Evolutionary conservation across 1,139 yeast species (phyloP).

Genomic region (Hemisphaericaspora subhashii): DNA sequence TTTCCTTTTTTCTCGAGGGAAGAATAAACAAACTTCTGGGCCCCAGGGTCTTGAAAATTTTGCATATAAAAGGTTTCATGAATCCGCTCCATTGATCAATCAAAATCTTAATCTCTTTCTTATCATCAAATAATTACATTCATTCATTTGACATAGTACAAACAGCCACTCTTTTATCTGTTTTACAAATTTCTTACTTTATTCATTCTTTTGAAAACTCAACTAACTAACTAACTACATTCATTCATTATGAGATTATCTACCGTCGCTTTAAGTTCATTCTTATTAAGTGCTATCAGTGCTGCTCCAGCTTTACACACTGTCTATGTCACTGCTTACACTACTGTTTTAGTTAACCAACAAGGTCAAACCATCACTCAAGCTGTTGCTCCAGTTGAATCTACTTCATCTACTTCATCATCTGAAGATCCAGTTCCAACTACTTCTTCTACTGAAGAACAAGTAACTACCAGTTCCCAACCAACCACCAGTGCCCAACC

Average conservation of each 20-base stretch:
- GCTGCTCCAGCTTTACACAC: slow-evolving; percentile 24
- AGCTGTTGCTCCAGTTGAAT: slow-evolving; percentile 9
- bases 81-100: neutral
- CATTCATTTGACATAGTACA: neutral
- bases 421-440: slow-evolving; percentile 17
- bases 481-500: too few species aligned
- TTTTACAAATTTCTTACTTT: slow-evolving; percentile 1
- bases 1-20: too few species aligned
- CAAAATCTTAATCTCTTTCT: neutral
- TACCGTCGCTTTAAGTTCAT: slow-evolving; percentile 12
- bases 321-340: slow-evolving; percentile 17
- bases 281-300: slow-evolving; percentile 13
- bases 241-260: slow-evolving; percentile 20
- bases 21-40: too few species aligned
- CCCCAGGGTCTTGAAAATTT: neutral
- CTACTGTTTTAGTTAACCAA: slow-evolving; percentile 18
- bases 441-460: slow-evolving; percentile 11
- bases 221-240: slow-evolving; percentile 4
- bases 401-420: slow-evolving; percentile 10
- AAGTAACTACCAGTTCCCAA: slow-evolving; percentile 14
- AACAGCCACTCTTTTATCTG: slow-evolving; percentile 3
- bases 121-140: neutral
- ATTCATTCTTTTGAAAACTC: neutral
- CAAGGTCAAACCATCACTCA: slow-evolving; percentile 12
- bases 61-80: neutral